phyloP scores from a whole-genome alignment of 2,329 filamentous ascomycete genomes.

The Hortaea sp. region DNA sequence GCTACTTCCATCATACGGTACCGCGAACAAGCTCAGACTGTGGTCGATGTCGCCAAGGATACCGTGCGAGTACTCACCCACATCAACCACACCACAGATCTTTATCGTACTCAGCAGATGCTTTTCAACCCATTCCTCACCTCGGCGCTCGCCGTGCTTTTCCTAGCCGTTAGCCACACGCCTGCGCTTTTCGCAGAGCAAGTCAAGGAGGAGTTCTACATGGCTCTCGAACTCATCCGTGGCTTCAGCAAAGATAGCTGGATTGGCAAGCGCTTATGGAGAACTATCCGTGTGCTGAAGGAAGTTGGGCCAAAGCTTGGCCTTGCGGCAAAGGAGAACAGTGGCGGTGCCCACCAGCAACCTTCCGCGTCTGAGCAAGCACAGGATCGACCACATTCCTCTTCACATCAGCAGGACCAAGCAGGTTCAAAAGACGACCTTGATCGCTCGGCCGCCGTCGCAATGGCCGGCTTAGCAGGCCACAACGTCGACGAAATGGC shows the following conservation, averaged over 20 bases:
- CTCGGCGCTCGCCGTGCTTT: conserved; percentile 63
- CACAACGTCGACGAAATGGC: conserved; percentile 50
- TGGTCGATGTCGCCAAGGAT: conserved; percentile 65
- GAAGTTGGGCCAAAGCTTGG: conserved; percentile 62
- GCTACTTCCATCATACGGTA: conserved; percentile 74
- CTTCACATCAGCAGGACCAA: neutral
- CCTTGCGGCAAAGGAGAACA: conserved; percentile 30
- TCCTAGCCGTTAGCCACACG: conserved; percentile 66
- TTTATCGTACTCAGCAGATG: conserved; percentile 62
- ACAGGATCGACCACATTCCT: neutral
- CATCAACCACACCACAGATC: conserved; percentile 60
- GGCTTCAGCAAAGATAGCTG: conserved; percentile 61
- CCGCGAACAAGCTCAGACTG: conserved; percentile 60
- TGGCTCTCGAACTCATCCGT: conserved; percentile 64
- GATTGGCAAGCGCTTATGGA: conserved; percentile 64
- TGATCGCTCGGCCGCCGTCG: conserved; percentile 53
- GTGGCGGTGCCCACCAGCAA: neutral
- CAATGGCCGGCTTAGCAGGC: conserved; percentile 56
- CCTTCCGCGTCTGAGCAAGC: neutral
- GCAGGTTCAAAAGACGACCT: conserved; percentile 25
- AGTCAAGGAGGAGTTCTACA: conserved; percentile 68
- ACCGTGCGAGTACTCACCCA: conserved; percentile 62
- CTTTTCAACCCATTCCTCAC: conserved; percentile 75
- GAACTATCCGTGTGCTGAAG: conserved; percentile 59
- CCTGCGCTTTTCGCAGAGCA: conserved; percentile 58